Percentiles rank a stretch among this genome's conserved stretches.
These are phyloP conservation scores for Colletotrichum shisoi DNA, from an alignment of 2,329 filamentous ascomycete genomes.

Conservation along the genomic window DNA sequence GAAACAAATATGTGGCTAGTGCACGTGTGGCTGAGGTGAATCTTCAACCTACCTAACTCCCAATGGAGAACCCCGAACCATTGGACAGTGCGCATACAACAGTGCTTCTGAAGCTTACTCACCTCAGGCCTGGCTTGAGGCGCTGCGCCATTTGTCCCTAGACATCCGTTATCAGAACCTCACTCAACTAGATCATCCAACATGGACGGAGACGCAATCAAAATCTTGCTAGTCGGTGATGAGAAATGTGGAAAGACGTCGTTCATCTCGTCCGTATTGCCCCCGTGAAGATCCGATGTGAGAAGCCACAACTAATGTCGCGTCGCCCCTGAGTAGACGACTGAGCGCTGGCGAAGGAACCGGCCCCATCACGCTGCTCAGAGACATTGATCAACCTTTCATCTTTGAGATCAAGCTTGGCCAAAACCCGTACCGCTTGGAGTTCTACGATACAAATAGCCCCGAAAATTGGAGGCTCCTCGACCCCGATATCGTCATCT, in stretches of 20 bases:
- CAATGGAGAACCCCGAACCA: conserved; percentile 35
- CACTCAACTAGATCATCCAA: background rate
- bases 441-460: conserved; percentile 67
- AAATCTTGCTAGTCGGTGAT: conserved; percentile 67
- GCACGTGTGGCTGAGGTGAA: conserved; percentile 5
- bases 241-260: conserved; percentile 67
- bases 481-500: conserved; percentile 64
- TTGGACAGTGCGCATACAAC: conserved; percentile 18
- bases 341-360: conserved; percentile 58
- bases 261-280: conserved; percentile 64
- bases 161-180: conserved; percentile 32
- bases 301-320: conserved; percentile 19
- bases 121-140: conserved; percentile 5
- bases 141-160: conserved; percentile 38
- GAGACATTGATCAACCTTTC: conserved; percentile 68
- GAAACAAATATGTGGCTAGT: conserved; percentile 21
- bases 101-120: conserved; percentile 2
- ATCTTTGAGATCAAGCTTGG: conserved; percentile 61
- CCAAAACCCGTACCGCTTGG: conserved; percentile 57
- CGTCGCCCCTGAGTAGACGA: conserved; percentile 51
- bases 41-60: background rate
- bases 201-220: conserved; percentile 61
- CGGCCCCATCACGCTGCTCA: conserved; percentile 58
- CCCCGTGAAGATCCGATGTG: conserved; percentile 6
- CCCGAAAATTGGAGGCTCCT: conserved; percentile 67